Conservation (phyloP, 140 eudicot species). For the Stevia rebaudiana region DNA sequence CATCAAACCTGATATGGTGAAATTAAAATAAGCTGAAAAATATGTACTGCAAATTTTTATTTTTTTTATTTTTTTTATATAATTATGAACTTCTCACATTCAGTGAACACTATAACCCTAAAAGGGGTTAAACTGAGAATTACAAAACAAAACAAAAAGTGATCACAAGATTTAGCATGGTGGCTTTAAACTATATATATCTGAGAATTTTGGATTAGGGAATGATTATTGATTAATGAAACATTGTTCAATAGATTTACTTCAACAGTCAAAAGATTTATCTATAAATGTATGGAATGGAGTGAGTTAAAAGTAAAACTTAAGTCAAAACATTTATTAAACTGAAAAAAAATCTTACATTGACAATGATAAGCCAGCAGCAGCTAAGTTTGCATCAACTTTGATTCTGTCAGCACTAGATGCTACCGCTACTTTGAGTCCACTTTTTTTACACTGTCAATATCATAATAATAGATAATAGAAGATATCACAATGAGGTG, state of each 20-base stretch:
- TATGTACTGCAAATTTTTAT: no score
- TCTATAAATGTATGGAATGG: neutral
- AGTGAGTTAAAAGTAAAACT: neutral
- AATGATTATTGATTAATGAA: no score
- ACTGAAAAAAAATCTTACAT: constrained; percentile 47
- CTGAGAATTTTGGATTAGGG: neutral
- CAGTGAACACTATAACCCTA: neutral
- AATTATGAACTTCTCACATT: neutral
- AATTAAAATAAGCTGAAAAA: constrained; percentile 13
- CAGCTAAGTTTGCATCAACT: constrained; percentile 93
- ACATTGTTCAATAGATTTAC: neutral
- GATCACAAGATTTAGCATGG: neutral
- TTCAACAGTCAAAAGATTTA: neutral
- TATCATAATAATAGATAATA: constrained; percentile 16
- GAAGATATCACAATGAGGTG: constrained; percentile 8
- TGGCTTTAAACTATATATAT: neutral
- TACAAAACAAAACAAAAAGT: neutral
- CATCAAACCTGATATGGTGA: constrained; percentile 74
- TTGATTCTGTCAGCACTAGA: constrained; percentile 98
- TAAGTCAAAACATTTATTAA: neutral
- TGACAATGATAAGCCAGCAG: constrained; percentile 82
- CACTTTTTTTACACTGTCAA: constrained; percentile 75
- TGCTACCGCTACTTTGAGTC: constrained; percentile 97
- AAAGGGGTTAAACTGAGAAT: neutral
- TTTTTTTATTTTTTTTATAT: no score